Evolutionary conservation across 495 filamentous ascomycete genomes (phyloP).

Genomic region (Chaetomium fimeti): DNA sequence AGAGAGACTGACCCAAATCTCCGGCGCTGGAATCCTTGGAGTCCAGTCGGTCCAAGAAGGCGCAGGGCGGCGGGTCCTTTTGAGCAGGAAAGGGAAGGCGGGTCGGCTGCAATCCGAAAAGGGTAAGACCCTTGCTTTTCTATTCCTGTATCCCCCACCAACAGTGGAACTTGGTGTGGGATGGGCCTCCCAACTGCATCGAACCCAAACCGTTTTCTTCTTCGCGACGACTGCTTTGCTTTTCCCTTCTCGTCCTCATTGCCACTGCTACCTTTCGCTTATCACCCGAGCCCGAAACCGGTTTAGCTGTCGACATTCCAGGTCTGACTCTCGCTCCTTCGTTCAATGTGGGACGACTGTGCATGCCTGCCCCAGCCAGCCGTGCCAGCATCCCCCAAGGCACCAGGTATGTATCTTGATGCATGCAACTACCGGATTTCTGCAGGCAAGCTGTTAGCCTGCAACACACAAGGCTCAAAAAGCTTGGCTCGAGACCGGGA

Average conservation of each 20-base stretch:
- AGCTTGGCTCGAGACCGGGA: background rate
- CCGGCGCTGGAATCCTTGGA: background rate
- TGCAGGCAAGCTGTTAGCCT: slow-evolving; percentile 3
- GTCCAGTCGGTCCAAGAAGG: background rate
- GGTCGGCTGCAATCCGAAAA: slow-evolving; percentile 13
- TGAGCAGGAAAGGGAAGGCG: slow-evolving; percentile 6
- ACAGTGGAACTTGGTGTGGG: background rate
- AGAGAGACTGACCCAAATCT: background rate
- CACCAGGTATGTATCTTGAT: background rate
- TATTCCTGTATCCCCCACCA: background rate
- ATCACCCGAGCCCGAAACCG: too few species aligned
- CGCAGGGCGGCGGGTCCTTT: background rate
- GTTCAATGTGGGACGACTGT: background rate
- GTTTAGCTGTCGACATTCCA: background rate
- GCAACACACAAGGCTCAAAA: background rate
- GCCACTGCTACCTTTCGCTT: too few species aligned
- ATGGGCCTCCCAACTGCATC: background rate
- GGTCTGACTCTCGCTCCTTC: background rate
- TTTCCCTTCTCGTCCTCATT: too few species aligned
- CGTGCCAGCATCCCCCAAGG: too few species aligned
- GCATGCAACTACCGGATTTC: background rate
- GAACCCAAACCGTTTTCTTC: too few species aligned
- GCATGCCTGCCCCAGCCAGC: too few species aligned
- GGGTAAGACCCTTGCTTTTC: slow-evolving; percentile 4
- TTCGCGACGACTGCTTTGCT: too few species aligned